A percentile compares a stretch with the other conserved stretches of the same genome.
Conservation (phyloP, 2,329 filamentous ascomycete genomes). For the Sporothrix curviconia region DNA sequence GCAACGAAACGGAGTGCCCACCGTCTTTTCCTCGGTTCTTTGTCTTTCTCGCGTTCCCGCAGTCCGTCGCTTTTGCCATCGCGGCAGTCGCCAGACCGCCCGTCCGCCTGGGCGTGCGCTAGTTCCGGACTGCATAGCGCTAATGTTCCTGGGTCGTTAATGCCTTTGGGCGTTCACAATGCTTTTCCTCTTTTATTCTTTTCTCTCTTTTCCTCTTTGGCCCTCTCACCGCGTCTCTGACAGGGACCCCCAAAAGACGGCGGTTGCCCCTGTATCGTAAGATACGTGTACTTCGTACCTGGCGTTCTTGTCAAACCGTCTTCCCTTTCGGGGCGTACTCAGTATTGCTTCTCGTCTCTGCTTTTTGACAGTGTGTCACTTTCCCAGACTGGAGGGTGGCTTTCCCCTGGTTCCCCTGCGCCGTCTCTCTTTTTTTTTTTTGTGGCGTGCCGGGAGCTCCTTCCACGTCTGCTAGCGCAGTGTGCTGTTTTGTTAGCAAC, state of each 20-base stretch:
- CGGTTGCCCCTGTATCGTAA: background rate
- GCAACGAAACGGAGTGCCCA: background rate
- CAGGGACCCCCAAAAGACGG: background rate
- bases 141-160: background rate
- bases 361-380: background rate
- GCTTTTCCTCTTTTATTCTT: background rate
- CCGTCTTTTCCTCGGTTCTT: background rate
- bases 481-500: slow-evolving; percentile 4
- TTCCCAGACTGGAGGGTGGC: background rate
- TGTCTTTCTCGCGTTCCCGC: too few relatives aligned
- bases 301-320: background rate
- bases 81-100: slow-evolving; percentile 16
- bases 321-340: too few relatives aligned
- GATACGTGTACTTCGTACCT: background rate
- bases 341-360: too few relatives aligned
- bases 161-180: background rate
- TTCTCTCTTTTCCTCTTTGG: too few relatives aligned
- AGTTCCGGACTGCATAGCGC: slow-evolving; percentile 9
- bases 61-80: background rate
- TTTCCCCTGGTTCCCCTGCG: background rate
- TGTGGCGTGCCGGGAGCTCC: slow-evolving; percentile 10
- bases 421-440: background rate
- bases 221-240: too few relatives aligned
- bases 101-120: slow-evolving; percentile 13
- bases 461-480: slow-evolving; percentile 12